Conservation (phyloP, 768 basidiomycete genomes). For the Cytidiella melzeri region DNA sequence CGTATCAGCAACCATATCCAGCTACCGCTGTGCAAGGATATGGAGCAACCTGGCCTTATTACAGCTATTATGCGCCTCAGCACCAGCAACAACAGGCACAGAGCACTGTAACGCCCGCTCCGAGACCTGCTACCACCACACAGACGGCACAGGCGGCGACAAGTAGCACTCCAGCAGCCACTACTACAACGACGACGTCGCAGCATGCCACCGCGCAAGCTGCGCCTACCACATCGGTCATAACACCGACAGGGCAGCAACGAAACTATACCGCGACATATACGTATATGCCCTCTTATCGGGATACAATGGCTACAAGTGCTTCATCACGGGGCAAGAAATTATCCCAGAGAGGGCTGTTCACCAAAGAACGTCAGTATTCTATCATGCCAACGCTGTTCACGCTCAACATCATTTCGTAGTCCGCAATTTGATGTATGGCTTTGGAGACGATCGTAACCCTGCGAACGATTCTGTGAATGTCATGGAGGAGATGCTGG, state of each 20-base stretch:
- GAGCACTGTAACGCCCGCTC: slow-evolving; percentile 11
- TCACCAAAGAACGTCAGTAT: slow-evolving; percentile 75
- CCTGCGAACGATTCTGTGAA: slow-evolving; percentile 84
- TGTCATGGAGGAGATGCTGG: slow-evolving; percentile 90
- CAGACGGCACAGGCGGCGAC: slow-evolving; percentile 13
- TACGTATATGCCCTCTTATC: slow-evolving; percentile 46
- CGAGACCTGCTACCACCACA: slow-evolving; percentile 12
- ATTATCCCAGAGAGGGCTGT: slow-evolving; percentile 66
- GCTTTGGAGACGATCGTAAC: slow-evolving; percentile 88
- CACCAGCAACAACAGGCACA: slow-evolving; percentile 21
- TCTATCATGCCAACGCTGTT: too few species aligned
- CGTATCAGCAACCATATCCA: slow-evolving; percentile 35
- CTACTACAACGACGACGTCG: slow-evolving; percentile 22
- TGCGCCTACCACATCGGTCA: slow-evolving; percentile 20
- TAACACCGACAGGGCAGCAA: slow-evolving; percentile 7
- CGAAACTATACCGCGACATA: slow-evolving; percentile 37
- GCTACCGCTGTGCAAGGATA: slow-evolving; percentile 65
- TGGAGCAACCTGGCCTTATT: slow-evolving; percentile 61
- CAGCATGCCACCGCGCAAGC: slow-evolving; percentile 7
- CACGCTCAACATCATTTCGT: background rate
- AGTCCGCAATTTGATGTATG: slow-evolving; percentile 89
- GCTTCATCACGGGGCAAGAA: slow-evolving; percentile 43
- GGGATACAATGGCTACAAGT: slow-evolving; percentile 42
- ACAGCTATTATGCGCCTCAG: slow-evolving; percentile 41
- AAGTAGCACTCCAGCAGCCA: slow-evolving; percentile 15